Evolutionary conservation across 768 basidiomycete genomes (phyloP), one percentile per base, ranked within the genome.

Genomic region (Tulasnella sp.): DNA sequence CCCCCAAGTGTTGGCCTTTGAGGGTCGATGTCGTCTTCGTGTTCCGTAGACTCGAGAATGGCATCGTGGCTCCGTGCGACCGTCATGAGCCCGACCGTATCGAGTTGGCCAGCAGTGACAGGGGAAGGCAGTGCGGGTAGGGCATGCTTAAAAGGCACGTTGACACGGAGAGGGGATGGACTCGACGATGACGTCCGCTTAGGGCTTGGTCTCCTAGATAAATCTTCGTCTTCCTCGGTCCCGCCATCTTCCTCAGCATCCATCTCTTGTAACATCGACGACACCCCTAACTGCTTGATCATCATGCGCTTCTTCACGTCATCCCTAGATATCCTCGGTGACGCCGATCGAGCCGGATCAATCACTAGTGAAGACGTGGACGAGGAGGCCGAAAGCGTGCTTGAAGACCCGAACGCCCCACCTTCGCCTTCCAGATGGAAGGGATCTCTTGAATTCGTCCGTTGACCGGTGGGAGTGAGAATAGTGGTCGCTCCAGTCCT

Each of bases 341-440:
- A 57, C 7, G 29, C 34, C 2, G 49, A 30, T 24, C 43, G 42
- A 41, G 42, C 15, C 77, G 63, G 84, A 7, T 53, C 31, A 34
- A 4, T 21, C 17, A 53, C 31, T 1, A 34, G 31, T 4, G 41
- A 24, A 11, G 54, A 44, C 2, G 38, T n/a, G 4, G 54, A 56
- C 4, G 10, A 9, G 17, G n/a, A n/a, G 15, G 54, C 34, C 19
- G 19, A 22, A 11, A 48, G 19, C 10, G 41, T 44, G 24, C 54
- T 56, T 44, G 27, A 21, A 2, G 54, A 56, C 7, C 24, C 57
- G 41, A 50, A 49, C n/a, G 49, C 29, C 30, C 21, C 25, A 31
- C 46, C 57, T 34, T 59, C 27, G 24, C 45, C 48, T 49, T 24
- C 72, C 19, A 81, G 80, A 4, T 81, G 72, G 70, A 45, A 62